Conservation (phyloP, 352 stramenopile species). For the Phytophthora pseudosyringae region DNA sequence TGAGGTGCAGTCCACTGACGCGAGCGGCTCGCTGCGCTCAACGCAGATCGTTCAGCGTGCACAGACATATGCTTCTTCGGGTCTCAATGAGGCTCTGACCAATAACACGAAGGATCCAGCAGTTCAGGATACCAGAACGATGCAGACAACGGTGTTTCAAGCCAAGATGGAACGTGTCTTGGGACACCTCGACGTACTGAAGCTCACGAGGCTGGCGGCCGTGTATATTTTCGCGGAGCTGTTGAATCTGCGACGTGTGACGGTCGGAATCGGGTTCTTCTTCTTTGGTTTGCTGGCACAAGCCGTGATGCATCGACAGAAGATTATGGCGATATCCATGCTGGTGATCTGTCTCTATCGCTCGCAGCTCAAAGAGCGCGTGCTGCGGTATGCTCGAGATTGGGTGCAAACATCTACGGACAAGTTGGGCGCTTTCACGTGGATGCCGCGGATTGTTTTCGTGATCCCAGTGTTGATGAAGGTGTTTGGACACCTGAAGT, state of each 20-base stretch:
- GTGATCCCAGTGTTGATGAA: constrained; percentile 73
- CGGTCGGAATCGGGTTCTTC: constrained; percentile 49
- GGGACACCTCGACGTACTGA: constrained; percentile 59
- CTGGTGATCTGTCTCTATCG: constrained; percentile 68
- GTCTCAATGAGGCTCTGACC: constrained; percentile 11
- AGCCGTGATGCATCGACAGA: constrained; percentile 67
- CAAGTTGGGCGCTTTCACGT: constrained; percentile 69
- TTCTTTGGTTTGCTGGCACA: constrained; percentile 62
- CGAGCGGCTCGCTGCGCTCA: constrained; percentile 9
- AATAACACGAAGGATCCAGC: constrained; percentile 10
- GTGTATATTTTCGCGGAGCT: constrained; percentile 68
- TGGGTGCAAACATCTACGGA: constrained; percentile 72
- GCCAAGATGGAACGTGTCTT: constrained; percentile 61
- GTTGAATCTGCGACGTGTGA: constrained; percentile 54
- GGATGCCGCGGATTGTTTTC: constrained; percentile 54
- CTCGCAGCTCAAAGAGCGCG: constrained; percentile 57
- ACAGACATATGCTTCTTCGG: constrained; percentile 27
- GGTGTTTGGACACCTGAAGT: constrained; percentile 73
- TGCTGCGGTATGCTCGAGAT: constrained; percentile 34
- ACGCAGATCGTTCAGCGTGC: constrained; percentile 31
- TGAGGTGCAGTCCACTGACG: not conserved
- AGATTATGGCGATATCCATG: constrained; percentile 79
- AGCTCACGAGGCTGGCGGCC: constrained; percentile 53
- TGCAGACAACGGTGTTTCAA: constrained; percentile 50
- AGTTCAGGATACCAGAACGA: constrained; percentile 16